Evolutionary conservation across 2,329 filamentous ascomycete species (phyloP), one percentile per base, ranked within the genome.

Genomic region (Penicillium italicum): DNA sequence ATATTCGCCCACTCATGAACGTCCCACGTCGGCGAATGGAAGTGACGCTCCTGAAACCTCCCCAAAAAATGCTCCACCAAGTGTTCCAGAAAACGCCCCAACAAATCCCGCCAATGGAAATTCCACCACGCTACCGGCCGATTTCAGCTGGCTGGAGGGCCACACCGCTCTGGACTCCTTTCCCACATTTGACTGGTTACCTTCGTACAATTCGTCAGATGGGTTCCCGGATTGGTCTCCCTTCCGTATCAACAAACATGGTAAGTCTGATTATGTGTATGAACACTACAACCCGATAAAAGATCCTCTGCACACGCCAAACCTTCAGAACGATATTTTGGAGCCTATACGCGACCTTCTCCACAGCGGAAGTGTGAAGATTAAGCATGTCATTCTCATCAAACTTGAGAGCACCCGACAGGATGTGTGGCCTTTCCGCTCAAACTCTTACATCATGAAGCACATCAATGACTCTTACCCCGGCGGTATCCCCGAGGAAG

Each of bases 321-420:
- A 62, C 36, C 59, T 63, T 3, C 45, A 58, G 9, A 55, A 63
- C 12, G 50, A 59, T 8, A 38, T 63, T 4, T 36, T 63, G 41
- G 53, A 59, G 18, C 47, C 58, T 18, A 28, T 63, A 1, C 50
- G 50, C 11, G 55, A 55, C 7, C 50, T 56, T 9, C 30, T 68
- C n/a, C 42, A 60, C 5, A 55, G 56, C 14, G 65, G 62, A 11
- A 56, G 60, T 36, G 61, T 77, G 8, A 68, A 70, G n/a, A 74
- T 79, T 50, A 74, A 74, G 43, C 75, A 79, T 47, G 62, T 79
- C n/a, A 59, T 79, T 10, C 57, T 77, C 8, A 57, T 79, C 10
- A 67, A 75, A 30, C 66, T 79, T 8, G 76, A 79, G 50, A 77
- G 76, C 44, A 78, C 75, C 4, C 68, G 76, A 26, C 73, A 76